A percentile compares a stretch with the other conserved stretches of the same genome.
These are phyloP conservation scores for Populus euphratica DNA, from an alignment of 345 rosid genomes.

Conservation along the genomic window DNA sequence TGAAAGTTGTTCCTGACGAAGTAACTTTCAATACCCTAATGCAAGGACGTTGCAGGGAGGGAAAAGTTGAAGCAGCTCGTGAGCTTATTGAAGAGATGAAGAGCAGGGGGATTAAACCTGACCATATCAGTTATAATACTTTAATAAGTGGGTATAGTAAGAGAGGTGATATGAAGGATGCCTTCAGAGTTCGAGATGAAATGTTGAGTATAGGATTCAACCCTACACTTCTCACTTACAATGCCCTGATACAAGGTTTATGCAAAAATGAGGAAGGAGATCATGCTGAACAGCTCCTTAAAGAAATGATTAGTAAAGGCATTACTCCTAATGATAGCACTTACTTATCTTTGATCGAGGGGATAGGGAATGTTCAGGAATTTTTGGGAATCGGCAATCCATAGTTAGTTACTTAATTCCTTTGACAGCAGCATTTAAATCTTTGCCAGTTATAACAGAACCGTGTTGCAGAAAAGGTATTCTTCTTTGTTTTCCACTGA, in stretches of 20 bases:
- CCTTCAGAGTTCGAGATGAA: slow-evolving; percentile 72
- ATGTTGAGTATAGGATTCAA: slow-evolving; percentile 80
- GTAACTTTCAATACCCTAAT: slow-evolving; percentile 84
- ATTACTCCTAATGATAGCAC: slow-evolving; percentile 76
- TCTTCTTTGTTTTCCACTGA: background rate
- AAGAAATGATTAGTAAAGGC: slow-evolving; percentile 78
- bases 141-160: slow-evolving; percentile 82
- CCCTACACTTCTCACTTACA: slow-evolving; percentile 81
- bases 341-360: slow-evolving; percentile 68
- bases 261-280: slow-evolving; percentile 69
- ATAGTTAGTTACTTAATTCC: background rate
- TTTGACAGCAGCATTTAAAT: background rate
- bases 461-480: background rate
- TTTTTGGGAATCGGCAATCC: background rate
- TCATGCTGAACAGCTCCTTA: slow-evolving; percentile 68
- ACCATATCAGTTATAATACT: slow-evolving; percentile 77
- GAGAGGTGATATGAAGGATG: slow-evolving; percentile 77
- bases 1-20: slow-evolving; percentile 72
- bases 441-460: background rate
- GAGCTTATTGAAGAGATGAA: slow-evolving; percentile 77
- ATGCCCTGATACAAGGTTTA: slow-evolving; percentile 75
- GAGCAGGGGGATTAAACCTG: slow-evolving; percentile 76
- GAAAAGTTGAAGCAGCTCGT: slow-evolving; percentile 85
- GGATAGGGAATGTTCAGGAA: slow-evolving; percentile 31
- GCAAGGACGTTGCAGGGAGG: slow-evolving; percentile 77